These are phyloP conservation scores for Clitoria ternatea DNA, from an alignment of 306 rosid species.

Conservation along the genomic window DNA sequence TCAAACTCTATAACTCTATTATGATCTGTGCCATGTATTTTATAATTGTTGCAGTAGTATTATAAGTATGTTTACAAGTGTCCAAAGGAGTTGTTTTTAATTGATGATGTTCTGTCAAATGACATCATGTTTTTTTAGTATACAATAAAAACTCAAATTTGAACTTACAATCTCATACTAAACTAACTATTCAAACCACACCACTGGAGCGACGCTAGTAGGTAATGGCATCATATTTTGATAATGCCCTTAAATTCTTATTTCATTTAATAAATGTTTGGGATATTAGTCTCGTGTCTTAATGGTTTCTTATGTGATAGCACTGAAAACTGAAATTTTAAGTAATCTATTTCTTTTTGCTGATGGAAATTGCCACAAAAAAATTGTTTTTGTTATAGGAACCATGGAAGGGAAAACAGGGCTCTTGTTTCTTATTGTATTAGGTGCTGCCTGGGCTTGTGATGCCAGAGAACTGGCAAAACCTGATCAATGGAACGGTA, in stretches of 20 bases:
- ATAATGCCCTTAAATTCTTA: not conserved
- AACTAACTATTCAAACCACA: too few relatives aligned
- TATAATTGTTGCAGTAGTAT: too few relatives aligned
- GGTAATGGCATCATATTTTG: not conserved
- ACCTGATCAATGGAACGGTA: not conserved
- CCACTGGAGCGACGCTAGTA: too few relatives aligned
- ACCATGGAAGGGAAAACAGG: constrained; percentile 52
- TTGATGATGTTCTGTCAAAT: not conserved
- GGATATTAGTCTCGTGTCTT: not conserved
- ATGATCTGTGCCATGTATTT: not conserved
- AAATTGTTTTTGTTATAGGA: constrained; percentile 26
- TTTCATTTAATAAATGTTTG: not conserved
- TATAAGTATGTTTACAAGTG: not conserved
- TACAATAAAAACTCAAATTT: too few relatives aligned
- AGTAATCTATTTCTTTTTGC: not conserved
- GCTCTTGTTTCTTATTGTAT: constrained; percentile 44
- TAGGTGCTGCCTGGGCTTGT: constrained; percentile 54
- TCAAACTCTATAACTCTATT: not conserved
- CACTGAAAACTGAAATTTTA: not conserved
- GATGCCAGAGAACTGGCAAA: constrained; percentile 43
- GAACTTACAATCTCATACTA: too few relatives aligned
- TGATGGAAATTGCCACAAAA: not conserved
- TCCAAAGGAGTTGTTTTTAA: not conserved
- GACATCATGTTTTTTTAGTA: not conserved
- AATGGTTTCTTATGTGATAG: not conserved